These are phyloP conservation scores for Nissolia schottii DNA, from an alignment of 306 rosid genomes.

Conservation along the genomic window DNA sequence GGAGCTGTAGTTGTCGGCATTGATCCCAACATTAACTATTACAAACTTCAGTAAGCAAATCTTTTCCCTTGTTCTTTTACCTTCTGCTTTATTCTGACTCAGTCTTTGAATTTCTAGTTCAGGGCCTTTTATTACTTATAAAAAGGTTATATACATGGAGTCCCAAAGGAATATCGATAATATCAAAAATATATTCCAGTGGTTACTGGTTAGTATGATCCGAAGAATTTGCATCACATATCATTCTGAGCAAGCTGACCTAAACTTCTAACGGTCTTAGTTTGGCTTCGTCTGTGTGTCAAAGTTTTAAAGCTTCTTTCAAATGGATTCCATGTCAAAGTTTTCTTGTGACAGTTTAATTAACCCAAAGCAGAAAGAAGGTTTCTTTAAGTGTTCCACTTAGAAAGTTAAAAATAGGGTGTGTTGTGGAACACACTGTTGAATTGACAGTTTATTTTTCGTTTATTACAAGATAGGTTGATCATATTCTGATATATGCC, in stretches of 20 bases:
- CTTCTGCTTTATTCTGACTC: slow-evolving; percentile 1
- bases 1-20: slow-evolving; percentile 98
- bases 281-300: background rate
- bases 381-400: background rate
- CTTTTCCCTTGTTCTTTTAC: background rate
- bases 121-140: slow-evolving; percentile 1
- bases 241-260: background rate
- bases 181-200: background rate
- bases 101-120: slow-evolving; percentile 8
- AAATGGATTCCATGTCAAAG: background rate
- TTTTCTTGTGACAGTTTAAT: background rate
- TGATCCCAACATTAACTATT: slow-evolving; percentile 80
- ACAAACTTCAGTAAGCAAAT: slow-evolving; percentile 90
- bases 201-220: background rate
- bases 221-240: background rate
- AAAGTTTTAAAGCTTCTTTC: slow-evolving; percentile 12
- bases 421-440: background rate
- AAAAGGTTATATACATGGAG: background rate
- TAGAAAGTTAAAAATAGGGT: background rate
- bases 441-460: background rate
- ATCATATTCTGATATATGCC: background rate
- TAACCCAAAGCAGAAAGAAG: background rate
- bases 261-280: slow-evolving; percentile 1
- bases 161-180: background rate
- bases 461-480: background rate